phyloP scores from a whole-genome alignment of 164 flowering plant species.

The Vitis labrusca region DNA sequence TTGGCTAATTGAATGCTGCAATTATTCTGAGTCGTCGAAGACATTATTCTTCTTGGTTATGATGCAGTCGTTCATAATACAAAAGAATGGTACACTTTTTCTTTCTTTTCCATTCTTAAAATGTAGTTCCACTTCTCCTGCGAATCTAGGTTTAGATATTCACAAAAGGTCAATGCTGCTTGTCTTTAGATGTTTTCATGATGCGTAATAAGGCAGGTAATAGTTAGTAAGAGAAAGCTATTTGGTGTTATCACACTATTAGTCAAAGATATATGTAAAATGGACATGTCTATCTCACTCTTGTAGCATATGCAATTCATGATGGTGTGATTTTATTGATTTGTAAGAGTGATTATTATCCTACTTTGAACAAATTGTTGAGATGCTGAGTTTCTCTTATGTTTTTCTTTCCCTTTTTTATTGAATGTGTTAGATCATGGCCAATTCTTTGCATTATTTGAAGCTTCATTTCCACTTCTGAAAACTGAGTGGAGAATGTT shows the following conservation, averaged over 20 bases:
- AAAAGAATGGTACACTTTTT: slow-evolving; percentile 20
- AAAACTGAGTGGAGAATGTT: slow-evolving; percentile 48
- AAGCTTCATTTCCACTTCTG: slow-evolving; percentile 53
- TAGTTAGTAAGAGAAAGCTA: too few species aligned
- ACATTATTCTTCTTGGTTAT: slow-evolving; percentile 61
- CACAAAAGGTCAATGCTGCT: too few species aligned
- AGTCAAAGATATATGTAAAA: too few species aligned
- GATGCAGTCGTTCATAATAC: slow-evolving; percentile 51
- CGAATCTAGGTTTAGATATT: too few species aligned
- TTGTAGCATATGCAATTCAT: too few species aligned
- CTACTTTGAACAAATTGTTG: too few species aligned
- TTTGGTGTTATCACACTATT: too few species aligned
- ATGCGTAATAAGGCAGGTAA: too few species aligned
- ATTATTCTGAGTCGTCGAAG: slow-evolving; percentile 47
- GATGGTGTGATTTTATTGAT: too few species aligned
- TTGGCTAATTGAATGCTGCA: slow-evolving; percentile 58
- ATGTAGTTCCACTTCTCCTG: background rate
- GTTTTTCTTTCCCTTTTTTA: slow-evolving; percentile 4
- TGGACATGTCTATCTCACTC: too few species aligned
- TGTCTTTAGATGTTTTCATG: too few species aligned
- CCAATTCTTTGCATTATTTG: slow-evolving; percentile 35
- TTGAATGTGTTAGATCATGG: slow-evolving; percentile 23
- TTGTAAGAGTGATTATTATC: too few species aligned
- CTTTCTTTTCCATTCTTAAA: background rate
- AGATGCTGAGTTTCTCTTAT: background rate